These are phyloP conservation scores for Mycena citricolor DNA, from an alignment of 1,284 basidiomycete genomes.

Conservation along the genomic window DNA sequence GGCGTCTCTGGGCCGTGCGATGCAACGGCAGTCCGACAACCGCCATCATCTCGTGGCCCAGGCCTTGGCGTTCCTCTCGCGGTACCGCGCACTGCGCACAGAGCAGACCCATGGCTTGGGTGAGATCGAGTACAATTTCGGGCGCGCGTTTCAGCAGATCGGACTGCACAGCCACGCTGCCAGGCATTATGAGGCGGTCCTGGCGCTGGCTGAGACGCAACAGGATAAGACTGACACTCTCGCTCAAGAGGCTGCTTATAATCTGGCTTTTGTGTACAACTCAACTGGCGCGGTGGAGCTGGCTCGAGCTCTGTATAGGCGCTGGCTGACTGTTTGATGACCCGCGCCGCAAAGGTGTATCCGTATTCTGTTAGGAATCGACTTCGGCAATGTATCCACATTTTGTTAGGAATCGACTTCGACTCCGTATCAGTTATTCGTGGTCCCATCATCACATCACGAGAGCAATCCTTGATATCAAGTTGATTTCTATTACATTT, in stretches of 20 bases:
- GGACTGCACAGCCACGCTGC: constrained; percentile 80
- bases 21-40: constrained; percentile 95
- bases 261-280: constrained; percentile 80
- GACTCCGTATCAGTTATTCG: no score
- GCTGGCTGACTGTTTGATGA: constrained; percentile 66
- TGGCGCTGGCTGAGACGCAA: constrained; percentile 56
- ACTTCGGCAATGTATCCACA: no score
- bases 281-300: constrained; percentile 71
- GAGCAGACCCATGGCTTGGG: constrained; percentile 47
- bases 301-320: constrained; percentile 63
- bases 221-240: constrained; percentile 40
- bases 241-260: constrained; percentile 82
- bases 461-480: no score
- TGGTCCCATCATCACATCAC: no score
- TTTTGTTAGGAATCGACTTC: no score
- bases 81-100: constrained; percentile 65
- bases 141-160: constrained; percentile 88
- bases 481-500: no score
- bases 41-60: constrained; percentile 82
- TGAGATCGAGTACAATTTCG: constrained; percentile 93
- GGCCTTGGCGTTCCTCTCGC: constrained; percentile 80
- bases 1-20: constrained; percentile 84
- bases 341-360: no score
- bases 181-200: constrained; percentile 78
- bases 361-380: no score